phyloP scores from a whole-genome alignment of 345 rosid species.

The Barbarea vulgaris region DNA sequence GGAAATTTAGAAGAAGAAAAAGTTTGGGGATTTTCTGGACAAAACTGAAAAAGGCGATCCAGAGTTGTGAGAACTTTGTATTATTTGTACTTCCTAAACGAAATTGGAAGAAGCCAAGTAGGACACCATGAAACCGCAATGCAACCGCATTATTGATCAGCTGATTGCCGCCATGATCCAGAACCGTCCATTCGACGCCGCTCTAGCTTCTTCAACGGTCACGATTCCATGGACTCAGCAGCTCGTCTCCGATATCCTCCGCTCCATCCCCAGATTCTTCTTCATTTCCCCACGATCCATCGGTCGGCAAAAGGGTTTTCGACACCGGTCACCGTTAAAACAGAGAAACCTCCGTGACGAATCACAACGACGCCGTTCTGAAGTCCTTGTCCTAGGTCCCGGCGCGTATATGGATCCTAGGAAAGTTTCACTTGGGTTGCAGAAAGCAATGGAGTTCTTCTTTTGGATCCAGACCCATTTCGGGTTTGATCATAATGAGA shows the following conservation, averaged over 20 bases:
- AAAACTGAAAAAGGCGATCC: not conserved
- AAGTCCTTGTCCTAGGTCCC: conserved; percentile 62
- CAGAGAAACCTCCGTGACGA: conserved; percentile 64
- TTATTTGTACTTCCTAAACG: not conserved
- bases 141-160: conserved; percentile 44
- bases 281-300: conserved; percentile 75
- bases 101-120: conserved; percentile 5
- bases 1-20: not conserved
- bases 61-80: not conserved
- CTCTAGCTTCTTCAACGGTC: conserved; percentile 51
- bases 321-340: conserved; percentile 73
- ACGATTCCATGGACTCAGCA: conserved; percentile 45
- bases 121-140: conserved; percentile 32
- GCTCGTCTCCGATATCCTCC: conserved; percentile 60
- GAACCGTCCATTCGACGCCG: conserved; percentile 61
- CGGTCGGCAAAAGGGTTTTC: conserved; percentile 70
- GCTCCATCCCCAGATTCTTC: conserved; percentile 69
- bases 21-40: not conserved
- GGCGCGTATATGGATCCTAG: conserved; percentile 72
- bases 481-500: conserved; percentile 58
- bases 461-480: conserved; percentile 56
- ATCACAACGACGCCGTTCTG: conserved; percentile 36
- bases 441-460: conserved; percentile 71
- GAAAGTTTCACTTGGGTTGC: conserved; percentile 54
- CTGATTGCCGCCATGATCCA: conserved; percentile 58